A percentile compares a stretch with the other conserved stretches of the same genome.
phyloP scores from a whole-genome alignment of 257 asterid species.

The Nicotiana tomentosiformis region DNA sequence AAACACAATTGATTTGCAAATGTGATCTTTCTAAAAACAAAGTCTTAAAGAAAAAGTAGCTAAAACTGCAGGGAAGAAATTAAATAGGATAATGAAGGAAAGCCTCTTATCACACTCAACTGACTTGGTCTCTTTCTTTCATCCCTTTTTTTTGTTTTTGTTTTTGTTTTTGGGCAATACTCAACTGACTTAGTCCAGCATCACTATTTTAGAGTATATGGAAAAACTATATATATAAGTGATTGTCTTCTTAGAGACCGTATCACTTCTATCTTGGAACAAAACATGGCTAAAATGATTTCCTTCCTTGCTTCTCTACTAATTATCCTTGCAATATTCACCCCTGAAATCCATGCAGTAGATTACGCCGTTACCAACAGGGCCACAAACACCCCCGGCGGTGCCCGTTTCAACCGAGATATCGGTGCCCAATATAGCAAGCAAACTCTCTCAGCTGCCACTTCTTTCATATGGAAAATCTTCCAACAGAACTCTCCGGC shows the following conservation, averaged over 20 bases:
- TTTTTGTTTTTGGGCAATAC: neutral
- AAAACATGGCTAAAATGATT: neutral
- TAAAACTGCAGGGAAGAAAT: neutral
- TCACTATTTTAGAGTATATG: neutral
- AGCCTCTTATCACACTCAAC: neutral
- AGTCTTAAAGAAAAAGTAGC: neutral
- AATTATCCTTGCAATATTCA: neutral
- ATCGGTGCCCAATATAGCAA: slow-evolving; percentile 37
- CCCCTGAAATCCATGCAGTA: slow-evolving; percentile 13
- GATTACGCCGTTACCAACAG: too few species aligned
- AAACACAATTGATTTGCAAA: neutral
- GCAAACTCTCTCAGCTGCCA: slow-evolving; percentile 16
- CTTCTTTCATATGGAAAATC: slow-evolving; percentile 30
- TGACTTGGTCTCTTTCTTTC: neutral
- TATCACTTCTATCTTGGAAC: neutral
- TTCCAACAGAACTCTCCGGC: slow-evolving; percentile 37
- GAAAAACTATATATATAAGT: neutral
- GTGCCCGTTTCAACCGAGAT: slow-evolving; percentile 35
- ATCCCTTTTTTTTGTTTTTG: neutral
- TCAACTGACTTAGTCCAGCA: neutral
- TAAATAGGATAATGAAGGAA: neutral
- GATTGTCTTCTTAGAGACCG: neutral
- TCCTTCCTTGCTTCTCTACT: neutral
- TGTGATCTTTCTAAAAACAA: neutral
- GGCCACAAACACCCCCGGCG: slow-evolving; percentile 35